Evolutionary conservation across 768 basidiomycete species (phyloP).

Genomic region (Leccinum pellstonianum): DNA sequence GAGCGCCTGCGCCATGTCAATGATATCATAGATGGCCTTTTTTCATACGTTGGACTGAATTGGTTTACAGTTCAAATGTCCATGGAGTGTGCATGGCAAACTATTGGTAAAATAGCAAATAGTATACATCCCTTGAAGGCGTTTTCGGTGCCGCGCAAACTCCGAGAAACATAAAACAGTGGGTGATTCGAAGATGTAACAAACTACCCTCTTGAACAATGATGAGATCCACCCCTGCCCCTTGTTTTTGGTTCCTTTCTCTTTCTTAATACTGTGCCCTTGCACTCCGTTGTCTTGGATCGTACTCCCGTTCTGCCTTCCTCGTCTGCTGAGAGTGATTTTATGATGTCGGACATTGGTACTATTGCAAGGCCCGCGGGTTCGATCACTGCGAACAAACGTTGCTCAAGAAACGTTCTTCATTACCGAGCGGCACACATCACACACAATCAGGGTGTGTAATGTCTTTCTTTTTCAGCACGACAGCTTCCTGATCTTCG

Average conservation of each 20-base stretch:
- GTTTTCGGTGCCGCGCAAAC: background rate
- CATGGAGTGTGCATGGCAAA: background rate
- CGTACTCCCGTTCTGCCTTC: constrained; percentile 66
- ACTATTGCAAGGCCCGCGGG: constrained; percentile 3
- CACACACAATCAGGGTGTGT: constrained; percentile 65
- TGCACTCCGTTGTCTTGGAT: constrained; percentile 71
- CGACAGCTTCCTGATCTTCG: constrained; percentile 53
- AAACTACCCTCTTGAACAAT: constrained; percentile 25
- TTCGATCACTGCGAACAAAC: constrained; percentile 25
- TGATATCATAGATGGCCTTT: background rate
- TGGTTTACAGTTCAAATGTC: background rate
- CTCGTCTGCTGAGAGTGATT: constrained; percentile 28
- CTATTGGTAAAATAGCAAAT: too few species aligned
- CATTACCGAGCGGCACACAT: background rate
- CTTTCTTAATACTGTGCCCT: constrained; percentile 76
- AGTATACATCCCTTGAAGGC: background rate
- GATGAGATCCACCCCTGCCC: constrained; percentile 4
- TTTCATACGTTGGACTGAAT: background rate
- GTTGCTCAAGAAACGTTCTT: background rate
- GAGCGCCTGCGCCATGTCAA: background rate
- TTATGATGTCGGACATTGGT: constrained; percentile 5
- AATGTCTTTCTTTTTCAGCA: constrained; percentile 77
- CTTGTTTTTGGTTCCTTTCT: constrained; percentile 43
- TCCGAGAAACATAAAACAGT: background rate
- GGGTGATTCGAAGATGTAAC: background rate